Evolutionary conservation across 139 green algal species (phyloP).

Genomic region (Chlorella sorokiniana): DNA sequence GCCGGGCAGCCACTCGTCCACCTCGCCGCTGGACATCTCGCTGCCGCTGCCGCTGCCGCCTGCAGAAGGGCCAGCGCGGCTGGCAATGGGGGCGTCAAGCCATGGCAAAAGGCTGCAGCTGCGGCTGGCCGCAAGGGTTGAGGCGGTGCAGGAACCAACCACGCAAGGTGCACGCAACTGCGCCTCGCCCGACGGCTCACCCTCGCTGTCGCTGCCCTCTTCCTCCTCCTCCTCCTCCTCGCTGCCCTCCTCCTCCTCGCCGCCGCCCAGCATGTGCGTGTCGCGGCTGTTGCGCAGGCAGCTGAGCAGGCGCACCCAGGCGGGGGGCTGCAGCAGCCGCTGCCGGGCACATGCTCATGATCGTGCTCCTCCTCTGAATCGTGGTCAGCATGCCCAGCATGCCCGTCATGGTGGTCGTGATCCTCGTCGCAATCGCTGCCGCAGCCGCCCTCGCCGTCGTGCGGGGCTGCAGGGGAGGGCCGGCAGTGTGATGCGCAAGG

Average conservation of each 20-base stretch:
- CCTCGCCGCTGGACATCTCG: neutral
- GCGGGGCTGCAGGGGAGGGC: neutral
- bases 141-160: too few relatives aligned
- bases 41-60: neutral
- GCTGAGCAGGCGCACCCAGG: slow-evolving; percentile 31
- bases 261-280: slow-evolving; percentile 31
- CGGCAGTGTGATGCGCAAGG: neutral
- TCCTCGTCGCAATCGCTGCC: slow-evolving; percentile 13
- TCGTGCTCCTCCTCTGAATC: neutral
- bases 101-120: too few relatives aligned
- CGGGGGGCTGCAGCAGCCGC: neutral
- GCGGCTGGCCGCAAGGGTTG: too few relatives aligned
- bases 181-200: neutral
- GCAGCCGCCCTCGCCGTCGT: neutral
- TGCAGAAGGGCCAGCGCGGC: neutral
- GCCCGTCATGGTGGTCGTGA: neutral
- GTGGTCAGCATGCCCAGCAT: neutral
- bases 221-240: neutral
- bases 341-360: neutral
- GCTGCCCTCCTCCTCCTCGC: neutral
- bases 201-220: neutral
- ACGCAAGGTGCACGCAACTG: neutral
- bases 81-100: neutral
- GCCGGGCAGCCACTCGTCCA: neutral
- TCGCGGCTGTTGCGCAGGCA: slow-evolving; percentile 28